Conservation (phyloP, 2,329 filamentous ascomycete genomes). For the Talaromyces rugulosus region DNA sequence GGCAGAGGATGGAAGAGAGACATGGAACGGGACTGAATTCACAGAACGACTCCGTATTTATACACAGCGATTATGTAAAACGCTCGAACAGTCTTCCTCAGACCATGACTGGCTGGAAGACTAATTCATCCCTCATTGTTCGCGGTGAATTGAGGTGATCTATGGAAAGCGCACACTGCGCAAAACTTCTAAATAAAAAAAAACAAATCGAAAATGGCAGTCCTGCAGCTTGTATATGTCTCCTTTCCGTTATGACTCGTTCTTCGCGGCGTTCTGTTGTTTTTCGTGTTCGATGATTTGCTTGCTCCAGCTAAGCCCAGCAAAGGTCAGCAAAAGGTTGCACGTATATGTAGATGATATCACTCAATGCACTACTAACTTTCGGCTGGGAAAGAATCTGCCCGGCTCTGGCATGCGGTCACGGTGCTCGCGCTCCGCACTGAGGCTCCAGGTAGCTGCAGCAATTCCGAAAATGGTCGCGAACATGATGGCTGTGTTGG, state of each 20-base stretch:
- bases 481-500: conserved; percentile 77
- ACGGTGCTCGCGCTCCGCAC: conserved; percentile 68
- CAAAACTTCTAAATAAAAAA: conserved; percentile 22
- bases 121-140: conserved; percentile 24
- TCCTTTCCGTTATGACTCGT: conserved; percentile 29
- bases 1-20: conserved; percentile 29
- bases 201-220: conserved; percentile 16
- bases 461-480: conserved; percentile 65
- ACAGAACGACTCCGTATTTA: conserved; percentile 42
- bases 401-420: conserved; percentile 71
- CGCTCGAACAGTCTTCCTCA: conserved; percentile 34
- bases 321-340: conserved; percentile 11
- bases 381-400: conserved; percentile 78
- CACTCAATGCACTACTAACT: conserved; percentile 57
- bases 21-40: conserved; percentile 44
- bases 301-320: conserved; percentile 59
- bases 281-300: conserved; percentile 67
- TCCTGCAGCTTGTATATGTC: conserved; percentile 13
- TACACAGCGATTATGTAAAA: conserved; percentile 38
- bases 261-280: conserved; percentile 39
- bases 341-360: conserved; percentile 7
- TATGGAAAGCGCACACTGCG: conserved; percentile 34
- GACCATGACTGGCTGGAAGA: conserved; percentile 29
- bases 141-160: conserved; percentile 31
- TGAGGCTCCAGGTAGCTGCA: conserved; percentile 65